phyloP scores from a whole-genome alignment of 345 rosid species.

The Ailanthus altissimus region DNA sequence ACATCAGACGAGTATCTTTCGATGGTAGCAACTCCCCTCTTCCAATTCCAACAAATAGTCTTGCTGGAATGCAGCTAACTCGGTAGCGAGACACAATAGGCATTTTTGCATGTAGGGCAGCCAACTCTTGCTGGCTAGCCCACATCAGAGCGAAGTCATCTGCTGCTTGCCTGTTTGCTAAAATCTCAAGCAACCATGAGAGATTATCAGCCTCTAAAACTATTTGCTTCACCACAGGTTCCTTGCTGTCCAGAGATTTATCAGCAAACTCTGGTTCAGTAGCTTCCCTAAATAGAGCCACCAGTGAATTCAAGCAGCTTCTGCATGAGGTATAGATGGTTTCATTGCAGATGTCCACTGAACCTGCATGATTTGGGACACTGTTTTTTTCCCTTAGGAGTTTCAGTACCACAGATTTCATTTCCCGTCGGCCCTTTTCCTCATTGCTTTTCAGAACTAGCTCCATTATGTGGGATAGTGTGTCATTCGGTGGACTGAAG shows the following conservation, averaged over 20 bases:
- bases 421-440: conserved; percentile 90
- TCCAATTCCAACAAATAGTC: conserved; percentile 87
- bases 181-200: conserved; percentile 88
- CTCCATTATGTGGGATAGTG: conserved; percentile 77
- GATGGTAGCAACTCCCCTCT: conserved; percentile 85
- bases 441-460: conserved; percentile 88
- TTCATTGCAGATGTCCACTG: conserved; percentile 63
- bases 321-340: conserved; percentile 66
- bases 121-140: conserved; percentile 79
- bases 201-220: conserved; percentile 83
- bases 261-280: conserved; percentile 45
- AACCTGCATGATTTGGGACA: conserved; percentile 37
- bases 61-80: conserved; percentile 78
- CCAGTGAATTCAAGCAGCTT: conserved; percentile 60
- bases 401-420: conserved; percentile 83
- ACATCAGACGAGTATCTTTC: conserved; percentile 70
- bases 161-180: conserved; percentile 75
- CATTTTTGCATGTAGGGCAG: conserved; percentile 64
- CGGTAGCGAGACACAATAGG: conserved; percentile 75
- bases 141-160: conserved; percentile 78
- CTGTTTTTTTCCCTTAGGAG: conserved; percentile 80
- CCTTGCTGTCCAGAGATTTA: conserved; percentile 38
- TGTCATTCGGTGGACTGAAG: conserved; percentile 61
- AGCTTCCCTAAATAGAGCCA: conserved; percentile 61
- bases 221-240: conserved; percentile 62